Evolutionary conservation across 2,329 filamentous ascomycete species (phyloP), one percentile per base, ranked within the genome.

Genomic region (Stachybotrys chlorohalonatus): DNA sequence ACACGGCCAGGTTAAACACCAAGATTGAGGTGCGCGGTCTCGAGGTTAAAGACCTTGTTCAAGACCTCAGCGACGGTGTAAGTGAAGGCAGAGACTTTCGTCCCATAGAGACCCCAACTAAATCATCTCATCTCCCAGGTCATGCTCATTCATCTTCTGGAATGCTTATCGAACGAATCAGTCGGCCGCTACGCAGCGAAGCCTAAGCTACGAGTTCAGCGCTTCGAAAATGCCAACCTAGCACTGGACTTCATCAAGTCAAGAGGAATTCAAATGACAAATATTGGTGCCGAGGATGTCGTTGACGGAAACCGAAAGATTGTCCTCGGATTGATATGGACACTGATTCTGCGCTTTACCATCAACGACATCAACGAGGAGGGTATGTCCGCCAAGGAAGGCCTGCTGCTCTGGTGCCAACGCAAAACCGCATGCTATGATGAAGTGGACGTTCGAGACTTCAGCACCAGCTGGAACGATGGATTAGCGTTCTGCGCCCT

Each of bases 311-410:
- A 97, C 71, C 83, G 89, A 63, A 99, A 97, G 79, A 96, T 99
- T 66, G 95, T 97, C 57, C 79, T 99, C 32, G 94, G 94, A 32
- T 78, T 99, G 63, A 96, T 99, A 72, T 99, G 94, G 94, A 99
- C 92, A 6, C 79, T 99, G 59, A 99, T 99, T 86, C 78, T 96
- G 61, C 83, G 94, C 52, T 99, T 99, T 71, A 99, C 94, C 62
- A 99, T 99, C 69, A 96, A 87, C 70, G 94, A 99, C 72, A 99
- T 99, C 76, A 97, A 95, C 69, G 88, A 93, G 71, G 94, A 96
- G 78, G 94, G 94, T 60, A 87, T 97, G 84, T 96, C 93, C 53
- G 94, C 94, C 56, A 96, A 97, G 72, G 94, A 97, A 70, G 94
- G 94, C 59, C 75, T 99, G 64, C 74, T 99, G 55, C 75, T 99